phyloP scores from a whole-genome alignment of 2,329 filamentous ascomycete species.

The Neocatenulostroma microsporum region DNA sequence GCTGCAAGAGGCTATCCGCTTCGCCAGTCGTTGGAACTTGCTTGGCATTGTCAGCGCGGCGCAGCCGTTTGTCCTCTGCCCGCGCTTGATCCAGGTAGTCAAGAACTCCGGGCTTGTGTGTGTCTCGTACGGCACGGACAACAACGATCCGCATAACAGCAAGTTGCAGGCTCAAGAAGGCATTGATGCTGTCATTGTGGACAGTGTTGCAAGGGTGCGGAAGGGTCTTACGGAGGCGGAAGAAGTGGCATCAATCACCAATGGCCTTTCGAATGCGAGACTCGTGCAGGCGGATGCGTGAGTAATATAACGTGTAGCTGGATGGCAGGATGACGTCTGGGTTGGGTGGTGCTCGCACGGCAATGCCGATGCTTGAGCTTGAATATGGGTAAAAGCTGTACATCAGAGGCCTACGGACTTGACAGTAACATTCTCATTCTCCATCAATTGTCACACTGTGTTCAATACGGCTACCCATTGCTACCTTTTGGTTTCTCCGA shows the following conservation, averaged over 20 bases:
- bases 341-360: too few relatives aligned
- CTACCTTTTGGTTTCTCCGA: too few relatives aligned
- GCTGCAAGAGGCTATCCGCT: constrained; percentile 89
- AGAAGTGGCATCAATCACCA: constrained; percentile 7
- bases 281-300: too few relatives aligned
- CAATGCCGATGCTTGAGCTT: too few relatives aligned
- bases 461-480: too few relatives aligned
- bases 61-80: constrained; percentile 80
- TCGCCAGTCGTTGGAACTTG: constrained; percentile 90
- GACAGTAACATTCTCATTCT: too few relatives aligned
- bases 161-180: constrained; percentile 89
- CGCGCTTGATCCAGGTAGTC: constrained; percentile 80
- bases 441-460: too few relatives aligned
- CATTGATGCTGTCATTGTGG: constrained; percentile 96
- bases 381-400: too few relatives aligned
- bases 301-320: too few relatives aligned
- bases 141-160: constrained; percentile 80
- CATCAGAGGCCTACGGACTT: too few relatives aligned
- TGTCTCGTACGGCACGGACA: constrained; percentile 84
- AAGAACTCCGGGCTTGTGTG: constrained; percentile 92
- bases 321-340: too few relatives aligned
- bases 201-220: constrained; percentile 85
- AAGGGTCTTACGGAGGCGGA: constrained; percentile 65
- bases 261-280: constrained; percentile 4
- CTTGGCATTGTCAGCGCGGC: constrained; percentile 86